Conservation (phyloP, 345 rosid genomes). For the Euphorbia tirucalli region DNA sequence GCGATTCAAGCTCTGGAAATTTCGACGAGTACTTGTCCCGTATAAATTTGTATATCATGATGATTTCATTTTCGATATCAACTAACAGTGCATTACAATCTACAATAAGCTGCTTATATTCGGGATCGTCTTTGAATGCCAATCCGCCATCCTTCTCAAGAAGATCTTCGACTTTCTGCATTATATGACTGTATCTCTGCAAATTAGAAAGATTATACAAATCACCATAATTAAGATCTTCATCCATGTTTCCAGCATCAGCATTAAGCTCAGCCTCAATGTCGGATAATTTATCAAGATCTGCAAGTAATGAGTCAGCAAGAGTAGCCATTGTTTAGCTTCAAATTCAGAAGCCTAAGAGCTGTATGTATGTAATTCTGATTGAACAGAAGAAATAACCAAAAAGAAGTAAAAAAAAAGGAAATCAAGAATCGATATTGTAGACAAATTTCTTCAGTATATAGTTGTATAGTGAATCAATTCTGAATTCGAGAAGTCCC, state of each 20-base stretch:
- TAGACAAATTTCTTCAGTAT: too few relatives aligned
- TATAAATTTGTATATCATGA: slow-evolving; percentile 79
- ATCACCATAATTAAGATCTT: slow-evolving; percentile 84
- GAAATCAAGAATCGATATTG: too few relatives aligned
- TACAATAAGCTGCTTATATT: slow-evolving; percentile 85
- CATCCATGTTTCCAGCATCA: slow-evolving; percentile 61
- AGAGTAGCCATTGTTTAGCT: too few relatives aligned
- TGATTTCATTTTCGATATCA: too few relatives aligned
- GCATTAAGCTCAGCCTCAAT: slow-evolving; percentile 64
- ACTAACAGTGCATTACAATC: slow-evolving; percentile 84
- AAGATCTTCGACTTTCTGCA: slow-evolving; percentile 86
- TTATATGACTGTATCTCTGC: slow-evolving; percentile 77
- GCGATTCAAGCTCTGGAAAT: slow-evolving; percentile 90
- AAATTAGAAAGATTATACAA: slow-evolving; percentile 76
- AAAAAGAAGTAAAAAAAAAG: too few relatives aligned
- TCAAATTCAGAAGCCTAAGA: too few relatives aligned
- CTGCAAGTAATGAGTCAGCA: slow-evolving; percentile 90
- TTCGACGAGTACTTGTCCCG: slow-evolving; percentile 82
- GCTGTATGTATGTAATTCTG: too few relatives aligned
- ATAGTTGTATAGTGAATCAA: too few relatives aligned
- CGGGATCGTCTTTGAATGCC: slow-evolving; percentile 90
- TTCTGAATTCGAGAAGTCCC: too few relatives aligned
- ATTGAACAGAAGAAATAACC: too few relatives aligned
- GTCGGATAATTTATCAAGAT: slow-evolving; percentile 89
- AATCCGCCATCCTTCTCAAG: slow-evolving; percentile 63